Base-by-base conservation (phyloP, 768 basidiomycete species). In the Trametes gibbosa region DNA sequence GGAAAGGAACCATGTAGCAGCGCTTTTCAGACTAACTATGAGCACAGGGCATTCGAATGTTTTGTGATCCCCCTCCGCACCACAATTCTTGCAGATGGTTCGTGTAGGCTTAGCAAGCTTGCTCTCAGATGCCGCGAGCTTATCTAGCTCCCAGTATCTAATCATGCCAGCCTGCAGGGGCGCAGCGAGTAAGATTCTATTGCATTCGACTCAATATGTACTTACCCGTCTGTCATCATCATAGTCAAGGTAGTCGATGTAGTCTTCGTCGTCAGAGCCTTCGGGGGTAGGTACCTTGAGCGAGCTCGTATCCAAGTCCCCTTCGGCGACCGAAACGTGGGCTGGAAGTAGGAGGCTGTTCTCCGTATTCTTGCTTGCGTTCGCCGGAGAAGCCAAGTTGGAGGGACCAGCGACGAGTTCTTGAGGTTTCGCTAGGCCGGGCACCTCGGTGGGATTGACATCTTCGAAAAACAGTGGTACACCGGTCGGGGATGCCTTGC, bases 201-300 rank as follows among this genome's bases (percentile, higher is more conserved):
- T 24, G 17, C 24, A 29, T 23, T 52, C 32, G 45, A 40, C 13
- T 29, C 21, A 51, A 7, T n/a, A 24, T 27, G 37, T n/a, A 67
- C 79, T 24, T 56, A 85, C 87, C 73, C 79, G 81, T 34, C 78
- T 73, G 65, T 84, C 83, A 47, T 70, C 72, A 51, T 88, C 88
- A 63, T 85, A 87, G 63, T 91, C 89, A 23, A 92, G 76, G 66
- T 89, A 91, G 52, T 92, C 84, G 57, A 93, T 91, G 65, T 83
- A 89, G 66, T 81, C 81, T 23, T 84, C 83, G 9, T 81, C 81
- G 21, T 85, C 83, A 14, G 77, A 75, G 37, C 81, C 69, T 40
- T 74, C 27, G 55, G 73, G 66, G 2, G 75, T 68, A 17, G 80
- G 74, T 14, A 76, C 69, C 17, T 84, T 69, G 19, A 86, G 78